Evolutionary conservation across 768 basidiomycete species (phyloP), one percentile per base, ranked within the genome.

Genomic region (Boletus pseudopeckii): DNA sequence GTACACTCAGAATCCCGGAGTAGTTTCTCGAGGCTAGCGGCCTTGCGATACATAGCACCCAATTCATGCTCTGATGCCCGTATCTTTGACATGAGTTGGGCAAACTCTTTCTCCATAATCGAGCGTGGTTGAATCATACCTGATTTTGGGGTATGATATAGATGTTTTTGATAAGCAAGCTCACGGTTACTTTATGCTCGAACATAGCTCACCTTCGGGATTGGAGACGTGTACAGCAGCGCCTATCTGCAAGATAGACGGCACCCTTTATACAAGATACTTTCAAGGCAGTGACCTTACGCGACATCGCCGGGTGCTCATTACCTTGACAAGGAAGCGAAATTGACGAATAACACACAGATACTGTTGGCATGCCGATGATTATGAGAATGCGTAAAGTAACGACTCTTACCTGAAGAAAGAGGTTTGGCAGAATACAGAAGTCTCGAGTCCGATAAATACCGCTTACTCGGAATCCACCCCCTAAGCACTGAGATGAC

Each of bases 41-140:
- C 67, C 48, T 58, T 50, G 52, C 46, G 44, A 52, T 62, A 51
- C 67, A 69, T 57, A 20, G 48, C 46, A 45, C 52, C 47, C 45
- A 65, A 54, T 14, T 55, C 41, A 36, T 45, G 54, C 34, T 69
- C 56, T 33, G 59, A 53, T 47, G 61, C 56, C 42, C 55, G 49
- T 54, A 58, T 62, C 36, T 48, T 51, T 36, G 61, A 63, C 66
- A 61, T 51, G 37, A 64, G 59, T 7, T 42, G 47, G 0, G 57
- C 32, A 48, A 55, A 48, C 52, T 58, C 69, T 50, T 52, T 50
- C 36, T 59, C 58, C 20, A 47, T 43, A 22, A 39, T 3, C 9
- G 50, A 53, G 15, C n/a, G 36, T 11, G 48, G 28, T 55, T 53
- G 58, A n/a, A 36, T 49, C 45, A 56, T 38, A 38, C 55, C 65